phyloP scores from a whole-genome alignment of 1,139 yeast genomes.

The Arxiozyma slooffiae region DNA sequence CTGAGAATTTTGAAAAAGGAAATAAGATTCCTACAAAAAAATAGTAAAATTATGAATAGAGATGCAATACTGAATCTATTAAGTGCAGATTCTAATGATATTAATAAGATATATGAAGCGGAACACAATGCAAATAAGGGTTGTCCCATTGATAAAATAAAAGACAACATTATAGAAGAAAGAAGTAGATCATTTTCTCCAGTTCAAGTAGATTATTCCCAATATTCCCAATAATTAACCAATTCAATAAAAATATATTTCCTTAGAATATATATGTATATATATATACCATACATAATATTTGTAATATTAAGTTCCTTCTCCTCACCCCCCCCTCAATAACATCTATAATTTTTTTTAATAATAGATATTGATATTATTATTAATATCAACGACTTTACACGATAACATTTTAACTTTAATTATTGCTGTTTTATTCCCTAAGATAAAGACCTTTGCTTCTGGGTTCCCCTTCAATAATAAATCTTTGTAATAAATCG shows the following conservation, averaged over 20 bases:
- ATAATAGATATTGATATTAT: constrained; percentile 43
- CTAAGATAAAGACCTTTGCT: constrained; percentile 58
- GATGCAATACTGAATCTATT: constrained; percentile 1
- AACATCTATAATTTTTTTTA: neutral
- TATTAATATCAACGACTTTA: constrained; percentile 70
- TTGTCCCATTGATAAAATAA: neutral
- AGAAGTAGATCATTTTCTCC: constrained; percentile 22
- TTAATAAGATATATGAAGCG: neutral
- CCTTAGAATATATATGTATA: neutral
- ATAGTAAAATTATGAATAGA: constrained; percentile 3
- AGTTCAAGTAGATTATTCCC: constrained; percentile 24
- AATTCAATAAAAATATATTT: neutral
- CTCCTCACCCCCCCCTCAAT: constrained; percentile 10
- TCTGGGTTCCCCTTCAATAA: constrained; percentile 54
- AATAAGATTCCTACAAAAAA: constrained; percentile 33
- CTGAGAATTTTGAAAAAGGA: constrained; percentile 32
- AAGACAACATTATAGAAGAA: constrained; percentile 1
- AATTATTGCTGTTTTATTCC: constrained; percentile 53
- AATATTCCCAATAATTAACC: constrained; percentile 12
- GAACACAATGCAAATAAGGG: neutral
- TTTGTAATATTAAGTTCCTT: constrained; percentile 10
- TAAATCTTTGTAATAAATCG: constrained; percentile 45
- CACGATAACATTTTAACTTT: constrained; percentile 53
- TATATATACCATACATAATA: neutral
- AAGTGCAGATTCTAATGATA: constrained; percentile 1